Evolutionary conservation across 1,284 basidiomycete genomes (phyloP), one percentile per base, ranked within the genome.

Genomic region (Ceratobasidium sp.): DNA sequence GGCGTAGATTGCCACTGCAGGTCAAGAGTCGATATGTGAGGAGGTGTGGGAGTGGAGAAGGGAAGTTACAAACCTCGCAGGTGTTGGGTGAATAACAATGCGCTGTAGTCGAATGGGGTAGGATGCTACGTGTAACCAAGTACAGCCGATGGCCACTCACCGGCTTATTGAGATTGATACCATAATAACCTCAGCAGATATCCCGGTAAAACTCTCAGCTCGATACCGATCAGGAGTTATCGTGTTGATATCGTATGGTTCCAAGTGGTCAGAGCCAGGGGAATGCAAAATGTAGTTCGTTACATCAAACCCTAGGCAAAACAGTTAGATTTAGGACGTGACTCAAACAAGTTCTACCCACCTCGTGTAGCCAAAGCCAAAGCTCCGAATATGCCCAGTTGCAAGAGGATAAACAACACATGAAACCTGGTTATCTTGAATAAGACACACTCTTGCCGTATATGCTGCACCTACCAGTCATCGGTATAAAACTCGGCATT

Each of bases 211-310:
- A 10, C 62, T 30, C 20, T 76, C 62, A n/a, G 60, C 73, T 27
- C 7, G 27, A 30, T 66, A 76, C 52, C 62, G 62, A 7, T 76
- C 73, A 10, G 64, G 73, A 3, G 48, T 57, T 33, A 57, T 66
- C 3, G 62, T 66, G n/a, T n/a, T 33, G 14, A 66, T 27, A 23
- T 66, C 52, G 18, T 57, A 66, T 14, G 52, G 12, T 12, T 66
- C 50, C 38, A 65, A 35, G 5, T 65, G 8, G 6, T 44, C 38
- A 12, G 73, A 76, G 14, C 62, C 60, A 33, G 73, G 73, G 1
- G 73, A 76, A 14, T 76, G 73, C 62, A 76, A 16, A n/a, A 76
- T 76, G 27, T 76, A 76, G 35, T 66, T 57, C 12, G 73, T 52
- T 23, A 76, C n/a, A 57, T 76, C 62, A 46, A 76, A 76, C 1